Percentiles rank a stretch among this genome's conserved stretches.
These are phyloP conservation scores for Myxozyma nipponensis DNA, from an alignment of 805 yeast genomes.

Conservation along the genomic window DNA sequence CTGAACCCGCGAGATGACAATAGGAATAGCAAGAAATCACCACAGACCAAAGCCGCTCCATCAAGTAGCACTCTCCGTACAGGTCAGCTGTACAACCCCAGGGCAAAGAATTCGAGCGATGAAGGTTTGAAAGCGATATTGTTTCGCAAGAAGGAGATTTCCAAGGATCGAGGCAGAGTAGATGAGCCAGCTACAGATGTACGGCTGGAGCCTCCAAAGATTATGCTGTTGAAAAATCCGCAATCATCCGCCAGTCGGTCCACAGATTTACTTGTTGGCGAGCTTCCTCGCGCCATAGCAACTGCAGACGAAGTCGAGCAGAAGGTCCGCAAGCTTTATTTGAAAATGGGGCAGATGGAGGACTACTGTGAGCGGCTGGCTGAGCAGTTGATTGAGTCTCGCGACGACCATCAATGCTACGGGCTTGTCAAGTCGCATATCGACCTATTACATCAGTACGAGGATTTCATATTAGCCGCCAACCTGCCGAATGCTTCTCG, in stretches of 20 bases:
- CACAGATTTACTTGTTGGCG: background rate
- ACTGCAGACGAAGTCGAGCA: slow-evolving; percentile 15
- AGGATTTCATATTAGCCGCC: slow-evolving; percentile 22
- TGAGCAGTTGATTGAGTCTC: background rate
- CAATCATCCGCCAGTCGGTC: no score
- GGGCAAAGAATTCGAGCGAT: slow-evolving; percentile 1
- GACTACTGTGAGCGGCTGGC: background rate
- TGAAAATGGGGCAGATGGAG: slow-evolving; percentile 1
- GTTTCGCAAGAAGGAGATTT: no score
- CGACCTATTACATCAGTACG: slow-evolving; percentile 18
- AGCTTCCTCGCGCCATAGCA: slow-evolving; percentile 9
- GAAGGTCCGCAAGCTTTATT: slow-evolving; percentile 5
- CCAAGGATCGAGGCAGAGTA: no score
- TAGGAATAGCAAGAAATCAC: background rate
- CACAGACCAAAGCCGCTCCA: background rate
- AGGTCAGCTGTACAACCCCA: slow-evolving; percentile 13
- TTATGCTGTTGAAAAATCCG: slow-evolving; percentile 24
- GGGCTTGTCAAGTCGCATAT: slow-evolving; percentile 12
- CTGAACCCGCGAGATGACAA: slow-evolving; percentile 3
- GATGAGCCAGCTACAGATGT: no score
- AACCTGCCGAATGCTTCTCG: slow-evolving; percentile 8
- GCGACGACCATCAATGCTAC: slow-evolving; percentile 11
- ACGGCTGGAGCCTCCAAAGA: no score
- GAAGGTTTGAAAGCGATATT: background rate
- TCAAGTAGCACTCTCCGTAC: background rate